Evolutionary conservation across 2,329 filamentous ascomycete genomes (phyloP).

Genomic region (Microcyclosporella mali): DNA sequence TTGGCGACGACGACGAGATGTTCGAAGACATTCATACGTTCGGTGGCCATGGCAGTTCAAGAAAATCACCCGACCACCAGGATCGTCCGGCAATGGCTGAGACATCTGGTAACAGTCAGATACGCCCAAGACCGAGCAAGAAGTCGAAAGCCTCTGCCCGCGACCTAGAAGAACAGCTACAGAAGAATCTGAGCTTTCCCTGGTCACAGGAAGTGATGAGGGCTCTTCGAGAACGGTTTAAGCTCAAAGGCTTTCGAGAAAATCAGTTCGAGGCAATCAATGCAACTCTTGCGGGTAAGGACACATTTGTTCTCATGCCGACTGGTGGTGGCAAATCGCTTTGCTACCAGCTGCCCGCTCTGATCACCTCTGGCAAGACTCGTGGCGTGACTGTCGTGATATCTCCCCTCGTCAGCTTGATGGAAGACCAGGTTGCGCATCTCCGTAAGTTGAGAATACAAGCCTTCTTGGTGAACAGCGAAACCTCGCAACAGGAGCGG

Average conservation of each 20-base stretch:
- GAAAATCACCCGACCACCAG: background rate
- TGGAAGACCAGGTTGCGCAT: slow-evolving; percentile 94
- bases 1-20: slow-evolving; percentile 35
- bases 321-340: slow-evolving; percentile 95
- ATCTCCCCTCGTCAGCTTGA: slow-evolving; percentile 89
- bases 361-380: slow-evolving; percentile 74
- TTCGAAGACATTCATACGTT: slow-evolving; percentile 15
- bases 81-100: slow-evolving; percentile 30
- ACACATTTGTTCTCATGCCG: slow-evolving; percentile 95
- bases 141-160: slow-evolving; percentile 13
- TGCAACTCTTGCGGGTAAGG: slow-evolving; percentile 76
- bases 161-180: slow-evolving; percentile 21
- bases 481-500: slow-evolving; percentile 59
- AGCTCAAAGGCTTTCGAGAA: slow-evolving; percentile 76
- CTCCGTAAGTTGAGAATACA: slow-evolving; percentile 67
- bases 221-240: slow-evolving; percentile 76
- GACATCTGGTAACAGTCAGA: slow-evolving; percentile 21
- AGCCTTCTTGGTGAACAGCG: slow-evolving; percentile 75
- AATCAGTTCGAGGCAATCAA: slow-evolving; percentile 97
- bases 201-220: slow-evolving; percentile 84
- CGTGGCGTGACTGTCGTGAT: slow-evolving; percentile 85
- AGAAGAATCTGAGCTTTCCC: slow-evolving; percentile 40
- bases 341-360: slow-evolving; percentile 89
- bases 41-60: background rate
- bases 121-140: slow-evolving; percentile 1